Conservation (phyloP, 2,329 filamentous ascomycete species). For the Arachnopeziza araneosa region DNA sequence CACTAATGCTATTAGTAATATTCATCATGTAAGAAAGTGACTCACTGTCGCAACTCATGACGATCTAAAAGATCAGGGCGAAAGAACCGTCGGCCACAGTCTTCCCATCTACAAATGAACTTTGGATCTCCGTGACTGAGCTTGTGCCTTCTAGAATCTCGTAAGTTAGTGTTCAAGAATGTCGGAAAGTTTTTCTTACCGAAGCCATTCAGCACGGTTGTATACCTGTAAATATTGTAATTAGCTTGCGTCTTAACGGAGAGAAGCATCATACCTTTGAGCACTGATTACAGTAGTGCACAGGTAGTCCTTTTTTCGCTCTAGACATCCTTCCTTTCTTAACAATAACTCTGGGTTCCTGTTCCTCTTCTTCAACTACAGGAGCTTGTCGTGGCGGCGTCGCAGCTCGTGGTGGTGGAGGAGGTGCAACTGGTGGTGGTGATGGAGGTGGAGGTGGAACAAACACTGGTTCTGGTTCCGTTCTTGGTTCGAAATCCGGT, state of each 20-base stretch:
- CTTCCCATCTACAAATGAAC: neutral
- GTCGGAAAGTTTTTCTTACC: neutral
- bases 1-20: neutral
- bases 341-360: neutral
- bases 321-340: constrained; percentile 1
- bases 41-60: constrained; percentile 6
- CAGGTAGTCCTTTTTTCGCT: constrained; percentile 5
- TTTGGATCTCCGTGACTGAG: constrained; percentile 5
- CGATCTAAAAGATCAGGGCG: constrained; percentile 5
- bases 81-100: constrained; percentile 3
- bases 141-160: constrained; percentile 2
- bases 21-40: neutral
- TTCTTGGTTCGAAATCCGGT: constrained; percentile 5
- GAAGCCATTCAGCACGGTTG: neutral
- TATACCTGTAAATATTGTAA: neutral
- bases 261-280: constrained; percentile 1
- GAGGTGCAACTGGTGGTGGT: neutral
- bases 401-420: neutral
- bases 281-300: constrained; percentile 8
- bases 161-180: neutral
- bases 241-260: neutral
- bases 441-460: neutral
- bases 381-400: neutral
- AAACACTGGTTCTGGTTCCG: neutral
- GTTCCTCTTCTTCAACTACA: neutral